These are phyloP conservation scores for Ambispora gerdemannii DNA, from an alignment of 192 early-diverging fungal genomes.

Conservation along the genomic window DNA sequence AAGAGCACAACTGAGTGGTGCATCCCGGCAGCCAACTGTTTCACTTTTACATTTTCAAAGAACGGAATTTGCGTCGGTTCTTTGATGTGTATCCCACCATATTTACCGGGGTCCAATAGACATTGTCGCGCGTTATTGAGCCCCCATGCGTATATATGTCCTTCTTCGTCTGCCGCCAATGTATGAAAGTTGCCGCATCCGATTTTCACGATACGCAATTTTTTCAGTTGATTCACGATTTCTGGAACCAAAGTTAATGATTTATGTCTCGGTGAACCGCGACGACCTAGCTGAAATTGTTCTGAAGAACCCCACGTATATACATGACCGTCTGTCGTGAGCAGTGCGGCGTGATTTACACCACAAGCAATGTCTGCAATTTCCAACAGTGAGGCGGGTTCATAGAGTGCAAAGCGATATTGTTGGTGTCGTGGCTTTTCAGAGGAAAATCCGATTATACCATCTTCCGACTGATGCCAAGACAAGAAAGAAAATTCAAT, in stretches of 20 bases:
- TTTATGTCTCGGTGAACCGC: slow-evolving; percentile 65
- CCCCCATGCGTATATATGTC: slow-evolving; percentile 76
- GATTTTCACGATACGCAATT: slow-evolving; percentile 56
- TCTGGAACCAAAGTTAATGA: background rate
- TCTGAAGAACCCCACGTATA: slow-evolving; percentile 89
- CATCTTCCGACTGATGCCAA: background rate
- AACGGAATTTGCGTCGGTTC: slow-evolving; percentile 57
- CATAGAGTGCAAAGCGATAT: background rate
- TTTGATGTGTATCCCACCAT: too few species aligned
- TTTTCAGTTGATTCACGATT: background rate
- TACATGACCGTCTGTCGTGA: slow-evolving; percentile 68
- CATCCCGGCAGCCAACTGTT: slow-evolving; percentile 71
- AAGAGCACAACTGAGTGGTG: slow-evolving; percentile 81
- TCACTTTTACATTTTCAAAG: slow-evolving; percentile 47
- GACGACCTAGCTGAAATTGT: slow-evolving; percentile 85
- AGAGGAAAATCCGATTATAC: background rate
- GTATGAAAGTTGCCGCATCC: slow-evolving; percentile 83
- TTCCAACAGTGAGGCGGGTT: background rate
- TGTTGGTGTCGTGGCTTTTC: background rate
- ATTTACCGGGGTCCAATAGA: slow-evolving; percentile 39
- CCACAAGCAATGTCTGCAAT: slow-evolving; percentile 80
- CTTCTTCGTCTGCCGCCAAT: slow-evolving; percentile 69
- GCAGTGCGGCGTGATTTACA: slow-evolving; percentile 81
- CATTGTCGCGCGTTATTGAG: slow-evolving; percentile 90
- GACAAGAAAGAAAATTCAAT: background rate